These are phyloP conservation scores for Mycena leptocephala DNA, from an alignment of 768 basidiomycete genomes.

Conservation along the genomic window DNA sequence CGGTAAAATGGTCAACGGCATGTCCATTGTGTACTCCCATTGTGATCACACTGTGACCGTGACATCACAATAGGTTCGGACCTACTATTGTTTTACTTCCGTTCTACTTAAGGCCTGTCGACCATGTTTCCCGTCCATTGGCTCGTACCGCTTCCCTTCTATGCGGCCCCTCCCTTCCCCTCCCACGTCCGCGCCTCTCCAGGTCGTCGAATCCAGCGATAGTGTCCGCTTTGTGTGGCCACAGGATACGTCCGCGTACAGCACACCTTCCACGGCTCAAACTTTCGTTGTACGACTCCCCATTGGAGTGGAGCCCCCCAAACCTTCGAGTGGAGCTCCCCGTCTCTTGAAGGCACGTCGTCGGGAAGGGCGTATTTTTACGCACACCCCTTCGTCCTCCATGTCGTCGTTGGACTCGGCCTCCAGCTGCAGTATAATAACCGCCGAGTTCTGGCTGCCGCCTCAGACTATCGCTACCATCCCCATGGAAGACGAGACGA, in stretches of 20 bases:
- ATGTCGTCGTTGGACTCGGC: conserved; percentile 35
- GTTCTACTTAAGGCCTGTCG: neutral
- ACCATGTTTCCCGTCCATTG: neutral
- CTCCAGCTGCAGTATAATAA: conserved; percentile 22
- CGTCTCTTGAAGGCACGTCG: conserved; percentile 37
- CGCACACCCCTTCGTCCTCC: conserved; percentile 38
- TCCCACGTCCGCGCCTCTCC: conserved; percentile 11
- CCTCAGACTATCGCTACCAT: neutral
- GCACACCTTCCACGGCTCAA: conserved; percentile 3
- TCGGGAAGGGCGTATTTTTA: conserved; percentile 41
- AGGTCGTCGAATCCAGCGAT: neutral
- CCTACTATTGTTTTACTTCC: neutral
- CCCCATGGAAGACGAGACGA: conserved; percentile 15
- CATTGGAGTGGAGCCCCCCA: conserved; percentile 14
- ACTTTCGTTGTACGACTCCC: conserved; percentile 23
- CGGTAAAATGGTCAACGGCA: too few relatives aligned
- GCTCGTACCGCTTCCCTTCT: neutral
- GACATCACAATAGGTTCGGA: conserved; percentile 1
- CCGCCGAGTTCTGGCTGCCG: conserved; percentile 25
- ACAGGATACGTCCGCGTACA: conserved; percentile 2
- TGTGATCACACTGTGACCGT: too few relatives aligned
- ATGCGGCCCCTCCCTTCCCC: conserved; percentile 31
- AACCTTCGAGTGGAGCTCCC: neutral
- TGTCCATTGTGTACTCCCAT: too few relatives aligned
- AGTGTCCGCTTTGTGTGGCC: conserved; percentile 1